Base-by-base conservation (phyloP, 148 eudicot species). In the Nyssa sinensis region DNA sequence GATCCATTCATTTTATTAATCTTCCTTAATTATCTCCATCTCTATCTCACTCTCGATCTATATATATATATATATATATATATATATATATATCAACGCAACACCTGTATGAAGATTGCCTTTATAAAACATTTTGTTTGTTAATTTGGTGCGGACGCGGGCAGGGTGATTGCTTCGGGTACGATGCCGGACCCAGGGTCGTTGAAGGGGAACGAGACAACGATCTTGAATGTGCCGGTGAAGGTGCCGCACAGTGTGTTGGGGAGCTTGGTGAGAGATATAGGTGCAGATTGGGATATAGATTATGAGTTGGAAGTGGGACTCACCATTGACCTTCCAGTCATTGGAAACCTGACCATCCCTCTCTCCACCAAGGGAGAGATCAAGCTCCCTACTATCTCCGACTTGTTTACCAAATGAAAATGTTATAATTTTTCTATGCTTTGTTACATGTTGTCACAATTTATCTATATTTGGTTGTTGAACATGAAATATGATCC, bases 211-310 rank as follows among this genome's bases (percentile, higher is more conserved):
- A 71, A 83, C n/a, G 81, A 72, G 0, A 80, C 61, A 3, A 88
- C 91, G 14, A 61, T 74, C 74, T 62, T 88, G 53, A 71, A 81
- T 4, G 85, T 83, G 47, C 75, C 72, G 2, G 23, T 88, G 64
- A 81, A 72, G 77, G 87, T 83, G 66, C 77, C 91, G 17, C 88
- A 88, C 32, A 63, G 69, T 59, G 75, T 78, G 7, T 58, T 88
- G 71, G 77, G 79, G 68, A 85, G 78, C 73, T 65, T 88, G 66
- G 85, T 59, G 5, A 81, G 57, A 61, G 91, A 88, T 74, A 70
- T 88, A 1, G 82, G 82, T 13, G 74, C 80, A 0, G 91, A 88
- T 74, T 85, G 88, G 88, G 91, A 88, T 74, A 81, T 88, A 0
- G 91, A 88, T 60, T 88, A 88, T 35, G 74, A 80, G 19, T 75